Evolutionary conservation across 768 basidiomycete genomes (phyloP).

Genomic region (Boletus subcaerulescens): DNA sequence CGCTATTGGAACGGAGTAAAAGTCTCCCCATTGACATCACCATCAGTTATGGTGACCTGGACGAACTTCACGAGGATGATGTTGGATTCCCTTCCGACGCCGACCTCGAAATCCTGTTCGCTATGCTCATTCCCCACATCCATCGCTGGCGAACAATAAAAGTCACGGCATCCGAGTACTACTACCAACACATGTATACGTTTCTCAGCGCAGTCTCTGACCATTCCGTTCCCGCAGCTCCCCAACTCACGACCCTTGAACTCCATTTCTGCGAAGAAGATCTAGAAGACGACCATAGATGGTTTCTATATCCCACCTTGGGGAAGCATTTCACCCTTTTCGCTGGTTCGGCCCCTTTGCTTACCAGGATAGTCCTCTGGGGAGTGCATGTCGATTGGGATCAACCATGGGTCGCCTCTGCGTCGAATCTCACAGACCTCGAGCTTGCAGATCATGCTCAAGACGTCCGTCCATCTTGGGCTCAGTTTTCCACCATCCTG

Average conservation of each 20-base stretch:
- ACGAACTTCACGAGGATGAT: too few relatives aligned
- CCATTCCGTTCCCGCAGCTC: constrained; percentile 41
- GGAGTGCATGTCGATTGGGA: constrained; percentile 73
- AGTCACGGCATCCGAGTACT: constrained; percentile 45
- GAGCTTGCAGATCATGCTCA: constrained; percentile 61
- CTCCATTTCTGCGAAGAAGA: constrained; percentile 57
- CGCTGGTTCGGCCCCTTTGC: constrained; percentile 48
- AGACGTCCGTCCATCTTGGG: constrained; percentile 61
- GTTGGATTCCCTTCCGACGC: too few relatives aligned
- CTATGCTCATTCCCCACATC: constrained; percentile 50
- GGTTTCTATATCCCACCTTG: too few relatives aligned
- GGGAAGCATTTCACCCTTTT: constrained; percentile 53
- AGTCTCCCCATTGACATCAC: constrained; percentile 50
- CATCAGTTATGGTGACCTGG: neutral
- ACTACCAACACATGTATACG: constrained; percentile 44
- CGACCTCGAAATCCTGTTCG: constrained; percentile 27
- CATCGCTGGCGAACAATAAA: constrained; percentile 52
- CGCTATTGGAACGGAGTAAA: constrained; percentile 53
- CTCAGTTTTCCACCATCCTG: constrained; percentile 51
- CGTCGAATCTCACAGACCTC: constrained; percentile 41
- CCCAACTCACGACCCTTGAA: constrained; percentile 50
- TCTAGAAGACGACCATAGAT: too few relatives aligned
- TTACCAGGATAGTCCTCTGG: constrained; percentile 53
- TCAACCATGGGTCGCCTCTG: constrained; percentile 31
- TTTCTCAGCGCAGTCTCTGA: constrained; percentile 43